A percentile compares a stretch with the other conserved stretches of the same genome.
Conservation (phyloP, 2,329 filamentous ascomycete species). For the Cadophora gregata region DNA sequence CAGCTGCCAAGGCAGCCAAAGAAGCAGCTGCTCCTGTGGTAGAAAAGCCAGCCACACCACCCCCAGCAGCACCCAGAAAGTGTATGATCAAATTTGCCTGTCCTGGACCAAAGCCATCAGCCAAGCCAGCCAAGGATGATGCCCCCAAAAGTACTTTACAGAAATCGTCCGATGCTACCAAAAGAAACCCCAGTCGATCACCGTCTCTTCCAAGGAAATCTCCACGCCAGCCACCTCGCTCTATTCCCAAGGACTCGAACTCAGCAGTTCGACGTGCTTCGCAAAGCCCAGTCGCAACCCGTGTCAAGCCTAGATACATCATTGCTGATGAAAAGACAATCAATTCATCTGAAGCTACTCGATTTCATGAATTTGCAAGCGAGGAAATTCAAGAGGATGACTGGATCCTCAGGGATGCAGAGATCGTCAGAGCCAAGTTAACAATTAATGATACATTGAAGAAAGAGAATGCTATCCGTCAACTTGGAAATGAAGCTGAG, state of each 20-base stretch:
- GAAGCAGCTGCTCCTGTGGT: constrained; percentile 44
- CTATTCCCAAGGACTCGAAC: constrained; percentile 36
- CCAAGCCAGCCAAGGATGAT: constrained; percentile 40
- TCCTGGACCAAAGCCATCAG: constrained; percentile 57
- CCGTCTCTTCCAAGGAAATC: constrained; percentile 41
- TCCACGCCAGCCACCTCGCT: constrained; percentile 24
- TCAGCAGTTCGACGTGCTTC: constrained; percentile 45
- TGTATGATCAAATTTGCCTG: constrained; percentile 79
- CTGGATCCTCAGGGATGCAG: constrained; percentile 75
- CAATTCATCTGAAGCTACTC: constrained; percentile 56
- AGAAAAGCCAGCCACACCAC: constrained; percentile 46
- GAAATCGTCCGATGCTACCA: constrained; percentile 31
- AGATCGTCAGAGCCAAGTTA: constrained; percentile 67
- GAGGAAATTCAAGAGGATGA: constrained; percentile 84
- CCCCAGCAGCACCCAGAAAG: constrained; percentile 52
- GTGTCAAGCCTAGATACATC: constrained; percentile 46
- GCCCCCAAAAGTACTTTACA: constrained; percentile 10
- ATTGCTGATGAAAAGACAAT: constrained; percentile 41
- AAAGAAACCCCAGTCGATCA: constrained; percentile 35
- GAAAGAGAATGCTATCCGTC: constrained; percentile 88
- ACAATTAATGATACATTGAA: constrained; percentile 88
- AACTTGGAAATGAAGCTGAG: constrained; percentile 86
- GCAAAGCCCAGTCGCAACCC: constrained; percentile 48
- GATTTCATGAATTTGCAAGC: constrained; percentile 91
- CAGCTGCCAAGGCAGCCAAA: constrained; percentile 49